Conservation (phyloP, 106 monocot species). For the Acorus gramineus region DNA sequence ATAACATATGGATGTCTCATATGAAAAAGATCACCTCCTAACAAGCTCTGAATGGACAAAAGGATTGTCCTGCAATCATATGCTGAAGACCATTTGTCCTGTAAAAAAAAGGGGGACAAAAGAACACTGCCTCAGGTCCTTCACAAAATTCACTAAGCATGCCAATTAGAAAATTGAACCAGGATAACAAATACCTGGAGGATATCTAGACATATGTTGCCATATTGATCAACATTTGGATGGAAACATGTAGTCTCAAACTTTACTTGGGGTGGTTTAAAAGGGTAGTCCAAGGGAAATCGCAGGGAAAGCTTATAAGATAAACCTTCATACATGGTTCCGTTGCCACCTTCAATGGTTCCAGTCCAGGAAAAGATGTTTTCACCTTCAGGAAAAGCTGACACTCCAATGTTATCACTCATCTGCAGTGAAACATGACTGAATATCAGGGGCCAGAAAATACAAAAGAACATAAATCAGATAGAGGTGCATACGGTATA, state of each 20-base stretch:
- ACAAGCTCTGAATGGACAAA: slow-evolving; percentile 71
- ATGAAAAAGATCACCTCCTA: slow-evolving; percentile 37
- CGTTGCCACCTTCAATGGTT: slow-evolving; percentile 59
- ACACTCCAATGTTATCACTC: slow-evolving; percentile 58
- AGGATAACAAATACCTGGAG: slow-evolving; percentile 45
- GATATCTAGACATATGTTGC: slow-evolving; percentile 72
- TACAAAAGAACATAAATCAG: slow-evolving; percentile 3
- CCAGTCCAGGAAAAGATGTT: slow-evolving; percentile 78
- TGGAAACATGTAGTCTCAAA: slow-evolving; percentile 78
- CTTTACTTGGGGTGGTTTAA: slow-evolving; percentile 73
- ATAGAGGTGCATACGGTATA: not conserved
- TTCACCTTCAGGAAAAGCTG: slow-evolving; percentile 71
- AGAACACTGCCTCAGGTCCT: not conserved
- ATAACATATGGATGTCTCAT: too few relatives aligned
- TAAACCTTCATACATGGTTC: slow-evolving; percentile 68
- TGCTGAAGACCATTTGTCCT: slow-evolving; percentile 86
- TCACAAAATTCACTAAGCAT: not conserved
- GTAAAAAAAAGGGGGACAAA: slow-evolving; percentile 2
- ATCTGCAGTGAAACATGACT: slow-evolving; percentile 23
- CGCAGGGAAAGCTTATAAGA: slow-evolving; percentile 65
- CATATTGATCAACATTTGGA: slow-evolving; percentile 71
- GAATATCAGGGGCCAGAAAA: not conserved
- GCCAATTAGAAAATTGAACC: not conserved
- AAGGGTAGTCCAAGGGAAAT: slow-evolving; percentile 70
- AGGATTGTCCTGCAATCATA: slow-evolving; percentile 70